Base-by-base conservation (phyloP, 129 eudicot genomes). In the Tagetes patula region DNA sequence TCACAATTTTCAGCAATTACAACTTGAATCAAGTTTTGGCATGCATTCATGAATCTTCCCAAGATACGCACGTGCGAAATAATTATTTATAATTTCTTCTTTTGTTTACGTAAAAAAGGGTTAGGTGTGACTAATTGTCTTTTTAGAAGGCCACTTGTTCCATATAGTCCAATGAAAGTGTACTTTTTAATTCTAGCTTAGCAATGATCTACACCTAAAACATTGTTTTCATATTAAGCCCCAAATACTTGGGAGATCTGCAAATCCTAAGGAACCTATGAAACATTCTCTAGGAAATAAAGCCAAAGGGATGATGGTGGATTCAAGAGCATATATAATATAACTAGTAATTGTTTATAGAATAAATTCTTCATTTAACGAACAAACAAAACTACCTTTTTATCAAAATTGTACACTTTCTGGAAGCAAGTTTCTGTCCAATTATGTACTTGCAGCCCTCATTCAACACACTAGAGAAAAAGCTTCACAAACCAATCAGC, bases 91-190 rank as follows among this genome's bases (percentile, higher is more conserved):
- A 3, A 41, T 75, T 42, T 66, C 67, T 41, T 75, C 8, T 27
- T 75, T 66, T 75, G 31, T 14, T 42, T 66, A 41, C 79, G 33
- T 75, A 75, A 41, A 54, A 7, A 12, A 30, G 46, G 34, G 41
- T 40, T 53, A 65, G 58, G 79, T 53, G 39, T 54, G 31, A 13
- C 9, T 34, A 46, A 10, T 55, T 55, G 69, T 43, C 33, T 56
- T 42, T 75, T 64, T 75, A 63, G 64, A 63, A 76, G 67, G 34
- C 79, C 67, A 76, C 80, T 76, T 67, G 80, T 69, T 76, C 79
- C 45, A 65, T 14, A 53, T n/a, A 75, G 67, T 75, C 71, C 79
- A 75, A 75, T 32, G 20, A 9, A 68, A 41, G 68, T 69, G 47
- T 77, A 34, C 20, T 67, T 42, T 13, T 47, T 70, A 6, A 48